Conservation (phyloP, 1,284 basidiomycete species). For the Porodaedalea pini region DNA sequence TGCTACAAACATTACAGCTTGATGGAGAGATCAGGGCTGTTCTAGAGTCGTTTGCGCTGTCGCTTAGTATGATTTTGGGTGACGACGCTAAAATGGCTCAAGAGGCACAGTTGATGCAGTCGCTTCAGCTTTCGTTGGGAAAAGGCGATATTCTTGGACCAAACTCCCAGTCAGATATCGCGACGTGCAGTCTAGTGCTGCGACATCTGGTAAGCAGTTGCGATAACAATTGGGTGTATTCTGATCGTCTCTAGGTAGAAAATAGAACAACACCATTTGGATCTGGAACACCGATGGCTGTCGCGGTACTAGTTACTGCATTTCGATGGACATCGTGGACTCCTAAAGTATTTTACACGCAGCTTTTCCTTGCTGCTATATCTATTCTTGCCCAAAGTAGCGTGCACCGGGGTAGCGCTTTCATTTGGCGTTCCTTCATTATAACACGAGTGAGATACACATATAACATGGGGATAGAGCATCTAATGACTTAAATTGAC, state of each 20-base stretch:
- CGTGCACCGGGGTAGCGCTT: conserved; percentile 32
- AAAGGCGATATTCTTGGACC: conserved; percentile 55
- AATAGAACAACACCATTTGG: conserved; percentile 59
- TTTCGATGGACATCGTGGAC: conserved; percentile 67
- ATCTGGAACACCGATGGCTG: conserved; percentile 51
- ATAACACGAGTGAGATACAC: conserved; percentile 53
- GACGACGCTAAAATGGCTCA: conserved; percentile 64
- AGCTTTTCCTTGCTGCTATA: conserved; percentile 58
- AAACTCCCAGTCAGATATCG: conserved; percentile 58
- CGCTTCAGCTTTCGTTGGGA: conserved; percentile 50
- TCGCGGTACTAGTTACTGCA: conserved; percentile 53
- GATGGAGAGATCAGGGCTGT: conserved; percentile 48
- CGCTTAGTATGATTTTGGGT: conserved; percentile 55
- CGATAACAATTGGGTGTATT: neutral
- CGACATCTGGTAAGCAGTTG: conserved; percentile 51
- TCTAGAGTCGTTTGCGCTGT: conserved; percentile 56
- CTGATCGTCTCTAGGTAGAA: conserved; percentile 42
- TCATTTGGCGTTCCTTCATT: conserved; percentile 68
- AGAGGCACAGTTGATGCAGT: conserved; percentile 67
- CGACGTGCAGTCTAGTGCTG: conserved; percentile 57
- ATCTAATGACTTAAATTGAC: neutral
- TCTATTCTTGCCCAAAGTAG: conserved; percentile 55
- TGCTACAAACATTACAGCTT: conserved; percentile 52
- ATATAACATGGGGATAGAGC: neutral
- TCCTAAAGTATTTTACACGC: conserved; percentile 63